phyloP scores from a whole-genome alignment of 176 grass and related monocot genomes.

The Oryza rufipogon region DNA sequence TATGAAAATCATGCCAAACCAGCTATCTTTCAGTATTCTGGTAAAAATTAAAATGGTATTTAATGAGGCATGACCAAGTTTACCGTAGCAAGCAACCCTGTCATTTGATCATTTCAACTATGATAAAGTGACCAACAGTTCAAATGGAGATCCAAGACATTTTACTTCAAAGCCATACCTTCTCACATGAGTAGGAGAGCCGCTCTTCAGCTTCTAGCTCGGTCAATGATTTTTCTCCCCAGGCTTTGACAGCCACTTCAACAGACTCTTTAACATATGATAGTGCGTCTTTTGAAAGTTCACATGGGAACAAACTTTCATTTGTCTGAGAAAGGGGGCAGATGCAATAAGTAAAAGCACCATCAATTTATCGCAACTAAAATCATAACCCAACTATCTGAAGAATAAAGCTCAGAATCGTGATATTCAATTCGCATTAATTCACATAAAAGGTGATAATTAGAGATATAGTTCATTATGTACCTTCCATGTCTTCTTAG shows the following conservation, averaged over 20 bases:
- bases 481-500: constrained; percentile 95
- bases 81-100: not conserved
- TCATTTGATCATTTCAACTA: not conserved
- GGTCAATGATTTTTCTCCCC: constrained; percentile 82
- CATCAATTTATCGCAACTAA: constrained; percentile 37
- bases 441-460: constrained; percentile 32
- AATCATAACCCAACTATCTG: constrained; percentile 17
- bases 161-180: constrained; percentile 56
- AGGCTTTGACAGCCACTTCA: constrained; percentile 86
- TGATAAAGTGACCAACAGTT: not conserved
- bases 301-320: constrained; percentile 93
- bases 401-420: constrained; percentile 20
- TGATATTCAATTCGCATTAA: constrained; percentile 6
- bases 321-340: constrained; percentile 61
- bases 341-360: constrained; percentile 25
- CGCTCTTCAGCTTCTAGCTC: constrained; percentile 95
- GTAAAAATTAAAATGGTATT: not conserved
- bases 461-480: constrained; percentile 37
- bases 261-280: constrained; percentile 79
- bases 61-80: not conserved
- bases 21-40: not conserved
- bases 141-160: not conserved
- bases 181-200: constrained; percentile 96
- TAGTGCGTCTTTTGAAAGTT: constrained; percentile 80
- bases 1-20: not conserved